These are phyloP conservation scores for Calycina herbarum DNA, from an alignment of 2,329 filamentous ascomycete genomes.

Conservation along the genomic window DNA sequence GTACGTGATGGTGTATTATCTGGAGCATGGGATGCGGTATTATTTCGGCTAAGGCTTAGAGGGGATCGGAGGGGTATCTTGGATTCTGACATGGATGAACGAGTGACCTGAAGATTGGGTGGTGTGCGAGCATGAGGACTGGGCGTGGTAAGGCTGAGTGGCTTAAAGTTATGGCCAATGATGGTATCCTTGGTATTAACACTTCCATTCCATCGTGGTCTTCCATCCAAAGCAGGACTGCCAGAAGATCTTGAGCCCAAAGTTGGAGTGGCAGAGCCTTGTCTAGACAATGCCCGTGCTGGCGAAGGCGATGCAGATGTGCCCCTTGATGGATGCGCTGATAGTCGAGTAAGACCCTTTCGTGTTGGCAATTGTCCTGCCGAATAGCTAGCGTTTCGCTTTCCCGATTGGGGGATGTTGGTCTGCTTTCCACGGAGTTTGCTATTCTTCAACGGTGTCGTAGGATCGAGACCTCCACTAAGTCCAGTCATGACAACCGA, in stretches of 20 bases:
- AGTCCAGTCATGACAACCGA: constrained; percentile 59
- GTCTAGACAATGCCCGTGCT: constrained; percentile 37
- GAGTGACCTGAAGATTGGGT: constrained; percentile 29
- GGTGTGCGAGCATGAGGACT: constrained; percentile 33
- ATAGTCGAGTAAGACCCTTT: constrained; percentile 30
- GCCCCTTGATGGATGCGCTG: constrained; percentile 46
- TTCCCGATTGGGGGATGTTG: constrained; percentile 45
- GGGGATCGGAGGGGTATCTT: constrained; percentile 37
- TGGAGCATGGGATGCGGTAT: constrained; percentile 31
- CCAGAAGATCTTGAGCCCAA: constrained; percentile 43
- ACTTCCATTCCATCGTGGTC: constrained; percentile 72
- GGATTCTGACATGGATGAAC: constrained; percentile 29
- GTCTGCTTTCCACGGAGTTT: constrained; percentile 34
- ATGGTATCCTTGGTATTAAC: constrained; percentile 64
- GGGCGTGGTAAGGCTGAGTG: constrained; percentile 53
- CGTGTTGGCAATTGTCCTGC: constrained; percentile 40
- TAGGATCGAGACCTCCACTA: constrained; percentile 40
- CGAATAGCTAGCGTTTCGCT: constrained; percentile 49
- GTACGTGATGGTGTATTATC: constrained; percentile 34
- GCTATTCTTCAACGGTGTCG: constrained; percentile 35
- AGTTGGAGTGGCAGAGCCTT: constrained; percentile 53
- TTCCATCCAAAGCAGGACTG: constrained; percentile 50
- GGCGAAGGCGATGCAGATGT: constrained; percentile 37
- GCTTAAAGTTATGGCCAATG: constrained; percentile 68
- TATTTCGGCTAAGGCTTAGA: constrained; percentile 27